phyloP scores from a whole-genome alignment of 2,329 filamentous ascomycete genomes.

The Chaetomiaceae sp. region DNA sequence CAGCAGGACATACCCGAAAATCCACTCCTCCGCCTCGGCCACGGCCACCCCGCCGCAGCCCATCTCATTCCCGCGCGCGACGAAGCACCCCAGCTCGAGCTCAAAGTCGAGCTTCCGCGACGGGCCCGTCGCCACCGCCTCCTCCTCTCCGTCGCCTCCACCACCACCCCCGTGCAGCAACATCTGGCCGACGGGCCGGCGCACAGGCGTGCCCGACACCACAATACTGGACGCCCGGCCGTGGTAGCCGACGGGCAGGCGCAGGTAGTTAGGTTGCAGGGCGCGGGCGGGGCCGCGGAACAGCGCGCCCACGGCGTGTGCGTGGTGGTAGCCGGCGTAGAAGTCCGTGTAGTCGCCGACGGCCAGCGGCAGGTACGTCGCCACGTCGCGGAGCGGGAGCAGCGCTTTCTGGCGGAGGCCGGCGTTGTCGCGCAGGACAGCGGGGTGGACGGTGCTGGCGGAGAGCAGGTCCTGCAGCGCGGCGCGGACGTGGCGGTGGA shows the following conservation, averaged over 20 bases:
- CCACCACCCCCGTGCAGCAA: slow-evolving; percentile 53
- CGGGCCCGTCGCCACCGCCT: slow-evolving; percentile 57
- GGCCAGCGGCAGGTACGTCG: slow-evolving; percentile 65
- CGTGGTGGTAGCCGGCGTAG: slow-evolving; percentile 74
- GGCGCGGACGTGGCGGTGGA: slow-evolving; percentile 62
- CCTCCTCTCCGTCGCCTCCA: slow-evolving; percentile 51
- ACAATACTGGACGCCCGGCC: slow-evolving; percentile 71
- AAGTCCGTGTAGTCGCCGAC: slow-evolving; percentile 85
- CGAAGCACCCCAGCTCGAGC: slow-evolving; percentile 71
- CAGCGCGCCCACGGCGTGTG: slow-evolving; percentile 59
- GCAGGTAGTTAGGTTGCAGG: slow-evolving; percentile 73
- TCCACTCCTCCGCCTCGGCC: slow-evolving; percentile 56
- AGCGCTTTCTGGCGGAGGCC: slow-evolving; percentile 52
- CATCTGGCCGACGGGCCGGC: slow-evolving; percentile 71
- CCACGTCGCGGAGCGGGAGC: slow-evolving; percentile 52
- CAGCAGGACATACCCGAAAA: slow-evolving; percentile 76
- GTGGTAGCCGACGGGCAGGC: slow-evolving; percentile 77
- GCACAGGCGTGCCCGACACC: slow-evolving; percentile 65
- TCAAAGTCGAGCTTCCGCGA: slow-evolving; percentile 69
- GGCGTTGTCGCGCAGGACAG: slow-evolving; percentile 57
- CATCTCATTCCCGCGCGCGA: slow-evolving; percentile 58
- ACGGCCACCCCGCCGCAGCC: slow-evolving; percentile 60
- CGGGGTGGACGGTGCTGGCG: slow-evolving; percentile 50
- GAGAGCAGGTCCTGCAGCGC: slow-evolving; percentile 63
- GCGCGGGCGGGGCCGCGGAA: slow-evolving; percentile 69